Conservation (phyloP, 1,284 basidiomycete genomes). For the Malassezia sympodialis region DNA sequence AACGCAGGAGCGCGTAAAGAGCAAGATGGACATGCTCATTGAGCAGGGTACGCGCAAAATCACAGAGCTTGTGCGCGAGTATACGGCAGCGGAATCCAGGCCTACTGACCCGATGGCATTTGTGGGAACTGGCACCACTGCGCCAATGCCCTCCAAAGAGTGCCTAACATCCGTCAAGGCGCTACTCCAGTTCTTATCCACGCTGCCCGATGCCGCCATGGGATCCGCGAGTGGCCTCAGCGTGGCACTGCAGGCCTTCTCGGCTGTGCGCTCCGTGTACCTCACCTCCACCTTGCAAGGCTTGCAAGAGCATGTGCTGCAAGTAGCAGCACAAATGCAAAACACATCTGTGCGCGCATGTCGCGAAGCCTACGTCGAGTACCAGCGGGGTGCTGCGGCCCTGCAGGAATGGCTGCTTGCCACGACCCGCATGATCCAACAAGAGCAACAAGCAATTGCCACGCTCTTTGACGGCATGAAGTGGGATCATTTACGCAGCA, state of each 20-base stretch:
- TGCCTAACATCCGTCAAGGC: conserved; percentile 26
- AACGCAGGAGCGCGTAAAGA: conserved; percentile 33
- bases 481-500: conserved; percentile 21
- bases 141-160: conserved; percentile 25
- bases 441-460: conserved; percentile 26
- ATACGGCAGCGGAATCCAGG: conserved; percentile 32
- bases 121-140: not conserved
- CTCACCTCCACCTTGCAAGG: not conserved
- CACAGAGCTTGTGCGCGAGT: conserved; percentile 32
- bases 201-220: not conserved
- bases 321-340: conserved; percentile 3
- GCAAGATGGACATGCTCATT: conserved; percentile 37
- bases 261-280: conserved; percentile 6
- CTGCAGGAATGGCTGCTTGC: conserved; percentile 27
- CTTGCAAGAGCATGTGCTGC: not conserved
- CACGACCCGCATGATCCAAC: conserved; percentile 30
- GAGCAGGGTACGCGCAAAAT: conserved; percentile 40
- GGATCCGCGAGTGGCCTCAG: not conserved
- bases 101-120: conserved; percentile 24
- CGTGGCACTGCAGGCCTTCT: conserved; percentile 3
- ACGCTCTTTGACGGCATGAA: conserved; percentile 22
- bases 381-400: conserved; percentile 21
- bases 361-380: conserved; percentile 9
- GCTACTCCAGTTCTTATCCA: conserved; percentile 18
- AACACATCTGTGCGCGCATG: conserved; percentile 5